Base-by-base conservation (phyloP, 371 early-diverging fungal genomes). In the Mucor racemosus region DNA sequence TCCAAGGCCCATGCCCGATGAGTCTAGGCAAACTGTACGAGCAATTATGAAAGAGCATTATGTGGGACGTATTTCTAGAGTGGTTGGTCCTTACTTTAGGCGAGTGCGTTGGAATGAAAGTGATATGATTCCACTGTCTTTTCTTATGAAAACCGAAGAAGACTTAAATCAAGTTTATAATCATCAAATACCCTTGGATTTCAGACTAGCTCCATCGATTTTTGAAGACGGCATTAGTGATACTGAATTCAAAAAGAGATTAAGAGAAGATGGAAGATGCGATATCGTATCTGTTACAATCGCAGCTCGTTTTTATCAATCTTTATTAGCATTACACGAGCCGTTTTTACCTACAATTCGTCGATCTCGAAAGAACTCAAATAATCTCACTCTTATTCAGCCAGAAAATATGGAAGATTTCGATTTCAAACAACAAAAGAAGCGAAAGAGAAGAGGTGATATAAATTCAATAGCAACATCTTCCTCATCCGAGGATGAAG, bases 211-310 rank as follows among this genome's bases (percentile, higher is more conserved):
- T 1, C 50, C 58, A 13, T 62, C 62, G 11, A 72, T 74, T 13
- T 77, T 76, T 71, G 78, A 76, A 53, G 68, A 71, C 10, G 74
- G 68, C 0, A 13, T 80, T 11, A 40, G 62, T 4, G 78, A 77
- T 42, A 31, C 39, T 21, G 75, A 74, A 13, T 80, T 80, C 44
- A 69, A 46, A 31, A 54, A 55, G 21, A 62, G 77, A 9, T 33
- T 80, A 2, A 14, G n/a, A 21, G 66, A 69, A 15, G 70, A 74
- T 35, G 26, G 38, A 2, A 65, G 67, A 50, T 67, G 66, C 36
- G 72, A 76, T 46, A 10, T 64, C 4, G 57, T 56, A 0, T 75
- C 79, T 3, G 67, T 75, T 4, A 54, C 55, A 0, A 31, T 79
- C 9, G 75, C 75, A 7, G 56, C 68, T 5, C 60, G 65, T 13